phyloP scores from a whole-genome alignment of 192 early-diverging fungal species.

The Backusella westeae region DNA sequence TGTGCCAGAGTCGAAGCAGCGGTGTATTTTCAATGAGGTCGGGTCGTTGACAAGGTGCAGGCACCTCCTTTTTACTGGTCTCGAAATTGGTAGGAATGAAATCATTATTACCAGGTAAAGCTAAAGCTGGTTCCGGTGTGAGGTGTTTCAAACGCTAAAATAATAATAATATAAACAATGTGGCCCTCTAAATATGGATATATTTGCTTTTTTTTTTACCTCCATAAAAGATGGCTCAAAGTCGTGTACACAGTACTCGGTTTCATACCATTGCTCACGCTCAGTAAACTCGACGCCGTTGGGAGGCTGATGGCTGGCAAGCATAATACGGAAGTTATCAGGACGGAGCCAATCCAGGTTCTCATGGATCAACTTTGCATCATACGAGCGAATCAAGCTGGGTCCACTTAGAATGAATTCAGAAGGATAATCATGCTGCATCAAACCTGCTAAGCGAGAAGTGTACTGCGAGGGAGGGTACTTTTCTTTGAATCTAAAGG shows the following conservation, averaged over 20 bases:
- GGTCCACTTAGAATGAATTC: constrained; percentile 63
- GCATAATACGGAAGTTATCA: constrained; percentile 60
- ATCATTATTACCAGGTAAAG: constrained; percentile 69
- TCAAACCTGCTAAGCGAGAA: constrained; percentile 63
- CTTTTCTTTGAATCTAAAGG: constrained; percentile 76
- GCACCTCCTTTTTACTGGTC: constrained; percentile 41
- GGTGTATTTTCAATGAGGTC: constrained; percentile 58
- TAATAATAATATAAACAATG: background rate
- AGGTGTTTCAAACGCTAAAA: constrained; percentile 34
- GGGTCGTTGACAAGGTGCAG: constrained; percentile 35
- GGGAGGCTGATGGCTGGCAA: constrained; percentile 41
- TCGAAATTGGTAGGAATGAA: constrained; percentile 83
- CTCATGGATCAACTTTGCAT: constrained; percentile 63
- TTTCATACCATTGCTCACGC: constrained; percentile 79
- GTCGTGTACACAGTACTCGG: constrained; percentile 68
- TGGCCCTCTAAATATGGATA: constrained; percentile 4
- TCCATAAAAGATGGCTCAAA: constrained; percentile 54
- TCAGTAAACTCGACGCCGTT: constrained; percentile 43
- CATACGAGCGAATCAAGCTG: constrained; percentile 44
- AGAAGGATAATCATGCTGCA: constrained; percentile 74
- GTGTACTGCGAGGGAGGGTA: constrained; percentile 56
- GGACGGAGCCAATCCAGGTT: constrained; percentile 57
- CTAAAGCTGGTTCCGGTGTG: constrained; percentile 48
- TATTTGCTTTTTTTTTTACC: constrained; percentile 20
- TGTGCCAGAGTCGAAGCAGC: constrained; percentile 80